Conservation (phyloP, 306 rosid species). For the Trifolium repens region DNA sequence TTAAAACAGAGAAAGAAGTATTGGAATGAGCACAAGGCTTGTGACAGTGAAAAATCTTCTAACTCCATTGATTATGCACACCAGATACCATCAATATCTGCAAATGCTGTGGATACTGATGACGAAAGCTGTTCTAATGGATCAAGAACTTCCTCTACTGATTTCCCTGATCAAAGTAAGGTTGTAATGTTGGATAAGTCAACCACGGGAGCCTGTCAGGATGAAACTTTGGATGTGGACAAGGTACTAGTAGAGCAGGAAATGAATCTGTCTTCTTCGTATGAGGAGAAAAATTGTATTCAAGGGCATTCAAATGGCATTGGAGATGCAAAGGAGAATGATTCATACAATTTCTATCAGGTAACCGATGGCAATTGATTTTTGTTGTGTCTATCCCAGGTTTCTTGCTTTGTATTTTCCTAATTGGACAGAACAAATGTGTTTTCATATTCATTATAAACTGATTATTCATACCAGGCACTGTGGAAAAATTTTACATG, state of each 20-base stretch:
- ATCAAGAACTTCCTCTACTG: conserved; percentile 47
- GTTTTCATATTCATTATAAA: neutral
- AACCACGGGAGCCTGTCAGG: conserved; percentile 47
- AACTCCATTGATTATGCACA: conserved; percentile 48
- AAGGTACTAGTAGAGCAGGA: conserved; percentile 56
- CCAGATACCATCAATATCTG: conserved; percentile 41
- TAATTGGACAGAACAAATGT: conserved; percentile 15
- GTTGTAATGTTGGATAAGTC: conserved; percentile 39
- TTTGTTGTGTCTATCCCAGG: conserved; percentile 10
- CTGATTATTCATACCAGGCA: conserved; percentile 5
- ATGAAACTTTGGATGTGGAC: conserved; percentile 48
- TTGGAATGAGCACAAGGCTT: conserved; percentile 72
- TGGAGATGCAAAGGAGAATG: conserved; percentile 64
- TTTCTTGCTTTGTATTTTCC: conserved; percentile 24
- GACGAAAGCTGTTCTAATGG: conserved; percentile 49
- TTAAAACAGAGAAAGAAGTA: conserved; percentile 82
- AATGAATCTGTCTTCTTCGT: conserved; percentile 53
- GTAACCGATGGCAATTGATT: conserved; percentile 45
- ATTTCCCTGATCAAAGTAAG: conserved; percentile 48
- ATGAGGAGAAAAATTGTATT: conserved; percentile 52
- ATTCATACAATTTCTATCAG: conserved; percentile 86
- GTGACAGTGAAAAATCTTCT: conserved; percentile 41
- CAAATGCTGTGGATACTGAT: conserved; percentile 45
- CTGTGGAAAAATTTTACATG: conserved; percentile 25
- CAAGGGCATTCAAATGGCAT: conserved; percentile 48